phyloP scores from a whole-genome alignment of 768 basidiomycete genomes.

The Phanerochaete sordida region DNA sequence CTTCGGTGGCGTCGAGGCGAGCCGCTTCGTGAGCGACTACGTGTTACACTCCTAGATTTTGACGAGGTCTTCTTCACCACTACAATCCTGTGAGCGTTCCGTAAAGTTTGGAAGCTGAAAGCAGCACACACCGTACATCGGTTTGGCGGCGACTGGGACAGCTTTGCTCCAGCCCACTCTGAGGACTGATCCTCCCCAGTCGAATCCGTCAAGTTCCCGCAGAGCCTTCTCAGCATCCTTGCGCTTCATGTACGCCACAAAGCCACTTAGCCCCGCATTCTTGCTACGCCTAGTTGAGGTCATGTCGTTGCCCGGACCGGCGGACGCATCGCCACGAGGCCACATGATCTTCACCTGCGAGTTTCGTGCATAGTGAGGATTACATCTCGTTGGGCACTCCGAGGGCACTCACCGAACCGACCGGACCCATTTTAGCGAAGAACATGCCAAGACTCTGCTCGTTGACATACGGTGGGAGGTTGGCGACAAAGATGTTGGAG shows the following conservation, averaged over 20 bases:
- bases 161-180: slow-evolving; percentile 98
- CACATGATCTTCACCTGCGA: slow-evolving; percentile 94
- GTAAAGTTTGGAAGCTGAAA: background rate
- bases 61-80: slow-evolving; percentile 14
- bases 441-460: slow-evolving; percentile 85
- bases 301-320: slow-evolving; percentile 74
- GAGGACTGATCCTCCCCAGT: slow-evolving; percentile 89
- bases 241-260: slow-evolving; percentile 95
- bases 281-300: slow-evolving; percentile 66
- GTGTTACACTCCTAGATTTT: slow-evolving; percentile 28
- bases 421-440: slow-evolving; percentile 90
- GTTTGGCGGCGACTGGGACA: slow-evolving; percentile 76
- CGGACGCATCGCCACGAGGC: slow-evolving; percentile 79
- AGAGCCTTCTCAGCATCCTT: slow-evolving; percentile 87
- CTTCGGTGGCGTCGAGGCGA: slow-evolving; percentile 24
- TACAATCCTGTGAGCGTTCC: background rate
- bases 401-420: slow-evolving; percentile 70
- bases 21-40: slow-evolving; percentile 20
- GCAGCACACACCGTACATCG: slow-evolving; percentile 67
- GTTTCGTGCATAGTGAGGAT: background rate
- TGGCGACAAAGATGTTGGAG: slow-evolving; percentile 94
- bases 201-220: slow-evolving; percentile 86
- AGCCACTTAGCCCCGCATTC: slow-evolving; percentile 83
- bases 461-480: slow-evolving; percentile 82
- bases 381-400: background rate